Conservation (phyloP, 768 basidiomycete genomes). For the Rhodocollybia butyracea region DNA sequence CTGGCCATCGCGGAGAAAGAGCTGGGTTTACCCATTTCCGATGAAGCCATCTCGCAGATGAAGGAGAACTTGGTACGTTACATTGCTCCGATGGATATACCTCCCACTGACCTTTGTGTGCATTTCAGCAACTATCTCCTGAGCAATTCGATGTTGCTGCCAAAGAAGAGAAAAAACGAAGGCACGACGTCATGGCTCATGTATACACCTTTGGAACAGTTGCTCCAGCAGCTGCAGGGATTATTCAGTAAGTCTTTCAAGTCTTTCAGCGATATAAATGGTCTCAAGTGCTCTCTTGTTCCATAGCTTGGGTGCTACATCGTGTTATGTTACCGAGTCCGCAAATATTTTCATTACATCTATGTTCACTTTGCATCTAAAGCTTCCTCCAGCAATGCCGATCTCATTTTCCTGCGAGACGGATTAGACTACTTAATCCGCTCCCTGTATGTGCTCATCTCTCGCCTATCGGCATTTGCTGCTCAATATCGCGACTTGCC, state of each 20-base stretch:
- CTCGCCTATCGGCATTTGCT: slow-evolving; percentile 83
- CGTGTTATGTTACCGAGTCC: slow-evolving; percentile 98
- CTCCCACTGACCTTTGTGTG: slow-evolving; percentile 7
- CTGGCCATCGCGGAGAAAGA: slow-evolving; percentile 96
- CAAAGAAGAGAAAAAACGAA: slow-evolving; percentile 91
- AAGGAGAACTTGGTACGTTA: slow-evolving; percentile 75
- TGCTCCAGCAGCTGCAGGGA: slow-evolving; percentile 92
- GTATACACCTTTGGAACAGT: slow-evolving; percentile 96
- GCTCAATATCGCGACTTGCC: slow-evolving; percentile 83
- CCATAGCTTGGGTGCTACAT: slow-evolving; percentile 87
- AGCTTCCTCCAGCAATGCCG: slow-evolving; percentile 73
- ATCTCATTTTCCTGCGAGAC: slow-evolving; percentile 92
- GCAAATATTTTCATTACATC: slow-evolving; percentile 21
- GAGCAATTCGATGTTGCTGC: slow-evolving; percentile 92
- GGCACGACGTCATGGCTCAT: slow-evolving; percentile 99
- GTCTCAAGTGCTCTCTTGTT: background rate
- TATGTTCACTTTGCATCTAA: slow-evolving; percentile 2
- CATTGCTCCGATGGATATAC: background rate
- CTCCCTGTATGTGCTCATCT: slow-evolving; percentile 88
- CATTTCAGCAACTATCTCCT: slow-evolving; percentile 67
- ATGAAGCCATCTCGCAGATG: slow-evolving; percentile 94
- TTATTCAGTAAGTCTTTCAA: slow-evolving; percentile 72
- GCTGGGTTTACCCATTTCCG: slow-evolving; percentile 85
- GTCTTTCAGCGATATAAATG: background rate
- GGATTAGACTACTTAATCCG: slow-evolving; percentile 81